phyloP scores from a whole-genome alignment of 2,329 filamentous ascomycete species.

The Calonectria montana region DNA sequence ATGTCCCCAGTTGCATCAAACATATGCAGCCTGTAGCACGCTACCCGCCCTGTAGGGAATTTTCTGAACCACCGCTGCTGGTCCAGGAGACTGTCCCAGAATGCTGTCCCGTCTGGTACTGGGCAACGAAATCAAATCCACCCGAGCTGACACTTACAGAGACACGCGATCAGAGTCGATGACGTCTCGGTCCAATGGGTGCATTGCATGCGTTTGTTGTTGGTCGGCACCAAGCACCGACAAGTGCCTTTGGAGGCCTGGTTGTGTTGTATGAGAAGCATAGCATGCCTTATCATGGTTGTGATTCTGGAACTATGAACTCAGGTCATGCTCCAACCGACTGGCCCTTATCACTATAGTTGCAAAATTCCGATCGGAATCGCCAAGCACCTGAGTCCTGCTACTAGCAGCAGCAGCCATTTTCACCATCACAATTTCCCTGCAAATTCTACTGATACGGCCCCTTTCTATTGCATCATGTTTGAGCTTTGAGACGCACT shows the following conservation, averaged over 20 bases:
- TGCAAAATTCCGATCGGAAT: not conserved
- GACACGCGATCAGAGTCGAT: constrained; percentile 35
- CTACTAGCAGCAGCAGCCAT: not conserved
- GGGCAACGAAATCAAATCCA: constrained; percentile 22
- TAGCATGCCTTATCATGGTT: not conserved
- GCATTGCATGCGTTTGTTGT: constrained; percentile 9
- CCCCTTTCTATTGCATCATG: constrained; percentile 16
- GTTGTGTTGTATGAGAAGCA: not conserved
- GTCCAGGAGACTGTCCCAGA: not conserved
- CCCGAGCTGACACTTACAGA: constrained; percentile 17
- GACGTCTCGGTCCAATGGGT: constrained; percentile 16
- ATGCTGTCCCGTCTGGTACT: constrained; percentile 6
- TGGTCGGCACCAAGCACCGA: not conserved
- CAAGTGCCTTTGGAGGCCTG: not conserved
- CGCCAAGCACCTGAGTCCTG: not conserved
- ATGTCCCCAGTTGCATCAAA: constrained; percentile 13
- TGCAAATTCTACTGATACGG: not conserved
- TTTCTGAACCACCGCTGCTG: not conserved
- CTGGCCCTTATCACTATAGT: not conserved
- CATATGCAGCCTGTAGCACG: not conserved
- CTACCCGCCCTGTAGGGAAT: constrained; percentile 1
- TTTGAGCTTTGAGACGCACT: not conserved
- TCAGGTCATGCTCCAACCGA: not conserved
- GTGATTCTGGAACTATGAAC: not conserved
- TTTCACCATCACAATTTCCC: not conserved